These are phyloP conservation scores for Candida berthetii DNA, from an alignment of 805 yeast genomes.

Conservation along the genomic window DNA sequence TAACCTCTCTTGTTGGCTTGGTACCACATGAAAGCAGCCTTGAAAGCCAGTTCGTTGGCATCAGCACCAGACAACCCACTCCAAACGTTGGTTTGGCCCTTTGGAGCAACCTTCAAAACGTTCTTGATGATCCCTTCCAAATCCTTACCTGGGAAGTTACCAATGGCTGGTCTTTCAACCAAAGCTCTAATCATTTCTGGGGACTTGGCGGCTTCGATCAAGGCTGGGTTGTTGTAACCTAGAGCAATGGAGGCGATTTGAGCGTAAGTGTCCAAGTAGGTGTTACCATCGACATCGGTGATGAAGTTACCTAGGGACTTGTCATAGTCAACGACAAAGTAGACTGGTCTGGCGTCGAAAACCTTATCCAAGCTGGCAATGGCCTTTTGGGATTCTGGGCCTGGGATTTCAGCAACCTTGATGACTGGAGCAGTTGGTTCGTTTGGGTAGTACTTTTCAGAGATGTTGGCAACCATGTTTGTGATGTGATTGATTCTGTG, in stretches of 20 bases:
- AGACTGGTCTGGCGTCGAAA: constrained; percentile 67
- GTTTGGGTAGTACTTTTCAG: constrained; percentile 60
- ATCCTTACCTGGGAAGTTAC: constrained; percentile 73
- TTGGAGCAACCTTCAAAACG: constrained; percentile 65
- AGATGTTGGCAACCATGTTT: constrained; percentile 31
- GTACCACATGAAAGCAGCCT: constrained; percentile 82
- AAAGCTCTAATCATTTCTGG: constrained; percentile 67
- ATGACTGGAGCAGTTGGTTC: constrained; percentile 75
- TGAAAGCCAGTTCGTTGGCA: constrained; percentile 85
- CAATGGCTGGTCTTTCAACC: constrained; percentile 80
- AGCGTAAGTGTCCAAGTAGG: constrained; percentile 67
- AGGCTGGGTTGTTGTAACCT: constrained; percentile 81
- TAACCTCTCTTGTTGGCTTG: constrained; percentile 65
- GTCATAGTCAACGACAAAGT: constrained; percentile 70
- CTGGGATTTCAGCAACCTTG: constrained; percentile 60
- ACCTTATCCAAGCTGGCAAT: constrained; percentile 51
- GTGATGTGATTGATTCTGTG: background rate
- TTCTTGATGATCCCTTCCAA: constrained; percentile 43
- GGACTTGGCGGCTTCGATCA: constrained; percentile 61
- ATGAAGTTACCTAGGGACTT: constrained; percentile 77
- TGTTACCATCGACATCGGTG: constrained; percentile 76
- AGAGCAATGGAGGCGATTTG: constrained; percentile 83
- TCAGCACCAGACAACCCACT: constrained; percentile 81
- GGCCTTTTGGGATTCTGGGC: constrained; percentile 57
- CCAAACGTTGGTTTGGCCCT: constrained; percentile 72